A percentile compares a stretch with the other conserved stretches of the same genome.
Evolutionary conservation across 2,329 filamentous ascomycete genomes (phyloP).

Genomic region (Fulvia fulva): DNA sequence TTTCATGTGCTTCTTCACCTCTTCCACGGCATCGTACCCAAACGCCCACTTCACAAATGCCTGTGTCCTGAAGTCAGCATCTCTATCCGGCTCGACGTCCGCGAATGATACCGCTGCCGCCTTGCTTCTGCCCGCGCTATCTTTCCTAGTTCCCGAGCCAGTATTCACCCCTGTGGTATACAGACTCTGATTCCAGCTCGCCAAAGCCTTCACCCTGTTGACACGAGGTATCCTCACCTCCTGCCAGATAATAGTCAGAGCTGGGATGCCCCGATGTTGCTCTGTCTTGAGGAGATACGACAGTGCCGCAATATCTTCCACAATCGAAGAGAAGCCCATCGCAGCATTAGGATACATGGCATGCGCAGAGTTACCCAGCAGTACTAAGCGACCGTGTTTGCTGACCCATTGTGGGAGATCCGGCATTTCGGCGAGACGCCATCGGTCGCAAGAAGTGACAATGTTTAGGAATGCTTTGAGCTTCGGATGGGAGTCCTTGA

Average conservation of each 20-base stretch:
- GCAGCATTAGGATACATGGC: conserved; percentile 10
- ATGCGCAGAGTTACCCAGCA: conserved; percentile 11
- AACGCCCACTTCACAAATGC: conserved; percentile 9
- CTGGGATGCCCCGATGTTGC: not conserved
- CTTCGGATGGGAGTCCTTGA: not conserved
- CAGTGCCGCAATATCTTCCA: conserved; percentile 9
- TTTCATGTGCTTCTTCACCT: conserved; percentile 6
- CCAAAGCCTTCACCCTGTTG: conserved; percentile 6
- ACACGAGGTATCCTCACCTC: conserved; percentile 4
- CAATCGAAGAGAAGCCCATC: conserved; percentile 8
- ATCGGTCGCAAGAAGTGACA: conserved; percentile 7
- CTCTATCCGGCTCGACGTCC: conserved; percentile 1
- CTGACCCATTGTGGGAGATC: conserved; percentile 5
- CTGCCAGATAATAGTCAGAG: conserved; percentile 6
- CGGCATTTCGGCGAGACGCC: conserved; percentile 8
- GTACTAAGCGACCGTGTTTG: not conserved
- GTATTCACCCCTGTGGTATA: not conserved
- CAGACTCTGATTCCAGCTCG: not conserved
- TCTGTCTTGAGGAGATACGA: conserved; percentile 4
- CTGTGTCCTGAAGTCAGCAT: conserved; percentile 2
- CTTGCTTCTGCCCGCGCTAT: too few species aligned
- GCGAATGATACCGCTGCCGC: too few species aligned
- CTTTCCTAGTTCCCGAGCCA: too few species aligned
- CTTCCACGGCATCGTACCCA: conserved; percentile 7
- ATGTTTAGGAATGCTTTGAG: not conserved